Base-by-base conservation (phyloP, 345 rosid genomes). In the Pistacia integerrima region DNA sequence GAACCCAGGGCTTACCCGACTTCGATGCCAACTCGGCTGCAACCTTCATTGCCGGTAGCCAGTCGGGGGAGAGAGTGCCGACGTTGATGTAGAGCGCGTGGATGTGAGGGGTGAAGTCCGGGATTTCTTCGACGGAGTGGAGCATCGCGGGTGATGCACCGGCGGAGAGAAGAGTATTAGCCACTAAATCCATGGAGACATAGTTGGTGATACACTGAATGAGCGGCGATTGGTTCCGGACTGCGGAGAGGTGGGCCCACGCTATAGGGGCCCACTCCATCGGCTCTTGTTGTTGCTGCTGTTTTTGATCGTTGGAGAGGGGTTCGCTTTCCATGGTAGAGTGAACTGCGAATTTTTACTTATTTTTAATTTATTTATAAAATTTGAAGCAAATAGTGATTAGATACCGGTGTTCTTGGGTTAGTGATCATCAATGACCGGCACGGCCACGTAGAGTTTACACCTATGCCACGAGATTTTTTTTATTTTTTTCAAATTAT, bases 131-230 rank as follows among this genome's bases (percentile, higher is more conserved):
- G 22, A 82, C 20, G 49, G 93, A 88, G 79, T 93, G 96, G 55
- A 94, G 80, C 98, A 91, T 94, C 52, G 99, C 97, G 51, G 99
- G 98, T 0, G 98, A 94, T 4, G 98, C 98, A 44, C 98, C 98
- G 48, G 93, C 95, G 14, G 98, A 80, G 64, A 91, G 82, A 65
- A 94, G 98, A 64, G 92, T 87, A 84, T 94, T 94, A 77, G 97
- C 98, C 74, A 90, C 87, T 30, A 91, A 77, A 81, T 93, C 98
- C 98, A 94, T 94, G 60, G 98, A 93, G 75, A 93, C 97, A 78
- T 86, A 87, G 85, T 94, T 94, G 67, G 97, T 91, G 79, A 94
- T 94, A 89, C 98, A 94, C 85, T 95, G 99, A 72, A 93, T 82
- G 58, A 95, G 74, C 57, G 97, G 97, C 22, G 97, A 85, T 36